Evolutionary conservation across 345 rosid species (phyloP).

Genomic region (Sisymbrium irio): DNA sequence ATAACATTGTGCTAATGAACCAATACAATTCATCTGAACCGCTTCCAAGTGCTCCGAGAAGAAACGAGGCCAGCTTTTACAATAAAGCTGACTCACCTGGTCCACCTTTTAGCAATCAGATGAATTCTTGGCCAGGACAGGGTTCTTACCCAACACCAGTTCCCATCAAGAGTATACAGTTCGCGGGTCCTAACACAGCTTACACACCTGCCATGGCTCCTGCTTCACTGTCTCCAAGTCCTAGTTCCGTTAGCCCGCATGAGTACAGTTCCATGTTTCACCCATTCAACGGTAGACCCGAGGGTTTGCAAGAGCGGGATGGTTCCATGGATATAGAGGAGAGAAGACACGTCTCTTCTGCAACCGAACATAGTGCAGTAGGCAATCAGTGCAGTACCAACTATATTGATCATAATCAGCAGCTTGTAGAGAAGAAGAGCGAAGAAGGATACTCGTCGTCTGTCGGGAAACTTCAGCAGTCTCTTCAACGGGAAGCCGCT

Average conservation of each 20-base stretch:
- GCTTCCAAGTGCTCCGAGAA: constrained; percentile 47
- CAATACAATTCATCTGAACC: constrained; percentile 42
- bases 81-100: constrained; percentile 8
- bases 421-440: constrained; percentile 43
- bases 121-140: constrained; percentile 44
- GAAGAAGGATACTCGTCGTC: constrained; percentile 41
- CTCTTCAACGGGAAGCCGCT: constrained; percentile 85
- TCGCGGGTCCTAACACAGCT: constrained; percentile 35
- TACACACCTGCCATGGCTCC: constrained; percentile 44
- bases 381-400: constrained; percentile 50
- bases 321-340: constrained; percentile 51
- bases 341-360: constrained; percentile 49
- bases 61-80: constrained; percentile 23
- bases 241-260: constrained; percentile 53
- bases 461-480: constrained; percentile 42
- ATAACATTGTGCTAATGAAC: constrained; percentile 14
- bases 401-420: constrained; percentile 43
- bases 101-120: constrained; percentile 29
- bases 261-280: constrained; percentile 48
- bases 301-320: constrained; percentile 37
- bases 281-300: constrained; percentile 40
- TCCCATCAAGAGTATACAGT: constrained; percentile 45
- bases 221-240: constrained; percentile 46
- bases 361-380: constrained; percentile 58
- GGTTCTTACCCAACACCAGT: constrained; percentile 44